These are phyloP conservation scores for Hyphodiscus sp. DNA, from an alignment of 2,329 filamentous ascomycete species.

Conservation along the genomic window DNA sequence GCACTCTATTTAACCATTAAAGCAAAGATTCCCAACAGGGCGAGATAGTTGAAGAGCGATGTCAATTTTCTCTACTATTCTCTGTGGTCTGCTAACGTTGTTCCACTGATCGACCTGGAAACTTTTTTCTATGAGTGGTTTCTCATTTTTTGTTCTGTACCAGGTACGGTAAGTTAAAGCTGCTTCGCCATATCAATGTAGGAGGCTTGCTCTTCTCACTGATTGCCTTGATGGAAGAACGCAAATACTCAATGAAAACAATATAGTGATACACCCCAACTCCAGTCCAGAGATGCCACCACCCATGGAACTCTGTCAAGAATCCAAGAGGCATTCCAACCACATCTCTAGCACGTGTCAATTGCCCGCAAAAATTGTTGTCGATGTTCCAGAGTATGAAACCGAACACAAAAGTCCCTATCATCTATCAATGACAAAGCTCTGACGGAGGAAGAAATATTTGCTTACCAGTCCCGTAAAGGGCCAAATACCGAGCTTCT, in stretches of 20 bases:
- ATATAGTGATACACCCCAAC: conserved; percentile 12
- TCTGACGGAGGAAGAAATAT: neutral
- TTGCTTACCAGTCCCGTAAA: conserved; percentile 7
- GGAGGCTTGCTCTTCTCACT: neutral
- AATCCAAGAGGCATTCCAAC: conserved; percentile 12
- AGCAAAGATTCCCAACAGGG: too few relatives aligned
- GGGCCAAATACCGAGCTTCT: conserved; percentile 4
- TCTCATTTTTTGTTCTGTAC: neutral
- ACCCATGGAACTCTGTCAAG: conserved; percentile 10
- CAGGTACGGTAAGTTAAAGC: neutral
- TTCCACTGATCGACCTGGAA: too few relatives aligned
- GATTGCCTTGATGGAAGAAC: neutral
- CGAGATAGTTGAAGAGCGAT: too few relatives aligned
- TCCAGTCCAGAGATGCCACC: conserved; percentile 11
- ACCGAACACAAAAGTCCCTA: conserved; percentile 5
- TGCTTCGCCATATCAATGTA: neutral
- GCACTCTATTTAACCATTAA: too few relatives aligned
- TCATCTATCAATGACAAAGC: neutral
- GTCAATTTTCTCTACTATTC: too few relatives aligned
- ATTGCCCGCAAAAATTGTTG: conserved; percentile 4
- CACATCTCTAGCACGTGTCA: conserved; percentile 3
- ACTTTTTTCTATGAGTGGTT: neutral
- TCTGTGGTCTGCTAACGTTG: too few relatives aligned
- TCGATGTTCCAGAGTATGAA: conserved; percentile 8
- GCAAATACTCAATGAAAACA: conserved; percentile 12